Conservation (phyloP, 225 moss, liverwort and hornwort species). For the Pleurozium schreberi region DNA sequence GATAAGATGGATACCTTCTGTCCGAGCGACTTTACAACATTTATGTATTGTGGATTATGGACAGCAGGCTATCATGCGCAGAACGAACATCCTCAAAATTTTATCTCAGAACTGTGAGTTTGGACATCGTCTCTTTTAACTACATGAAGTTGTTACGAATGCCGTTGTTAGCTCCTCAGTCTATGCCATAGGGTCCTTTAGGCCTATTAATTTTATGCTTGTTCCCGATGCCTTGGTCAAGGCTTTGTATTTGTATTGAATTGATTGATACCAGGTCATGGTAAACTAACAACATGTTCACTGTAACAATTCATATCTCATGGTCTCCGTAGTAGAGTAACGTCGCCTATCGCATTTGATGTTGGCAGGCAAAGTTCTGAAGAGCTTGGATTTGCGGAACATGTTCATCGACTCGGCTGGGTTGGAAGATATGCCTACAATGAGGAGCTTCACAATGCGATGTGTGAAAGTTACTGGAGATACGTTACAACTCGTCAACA, state of each 20-base stretch:
- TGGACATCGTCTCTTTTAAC: neutral
- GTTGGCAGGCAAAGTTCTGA: constrained; percentile 28
- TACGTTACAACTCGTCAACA: constrained; percentile 21
- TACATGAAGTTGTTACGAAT: neutral
- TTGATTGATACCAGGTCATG: neutral
- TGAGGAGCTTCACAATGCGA: constrained; percentile 38
- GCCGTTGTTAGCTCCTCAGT: neutral
- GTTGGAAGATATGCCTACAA: constrained; percentile 24
- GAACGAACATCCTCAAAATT: constrained; percentile 27
- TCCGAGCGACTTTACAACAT: constrained; percentile 22
- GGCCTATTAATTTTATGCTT: neutral
- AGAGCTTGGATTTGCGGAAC: constrained; percentile 43
- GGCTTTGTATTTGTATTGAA: neutral
- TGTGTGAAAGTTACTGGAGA: constrained; percentile 35
- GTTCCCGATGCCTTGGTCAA: neutral
- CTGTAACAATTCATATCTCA: neutral
- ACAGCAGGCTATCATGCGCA: constrained; percentile 47
- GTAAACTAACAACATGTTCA: neutral
- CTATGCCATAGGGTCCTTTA: neutral
- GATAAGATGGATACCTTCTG: constrained; percentile 30
- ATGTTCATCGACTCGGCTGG: constrained; percentile 33
- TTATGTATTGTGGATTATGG: constrained; percentile 53
- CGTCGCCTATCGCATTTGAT: neutral
- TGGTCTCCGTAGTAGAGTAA: neutral
- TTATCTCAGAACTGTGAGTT: constrained; percentile 39